Base-by-base conservation (phyloP, 164 flowering plant genomes). In the Sextonia rubra region DNA sequence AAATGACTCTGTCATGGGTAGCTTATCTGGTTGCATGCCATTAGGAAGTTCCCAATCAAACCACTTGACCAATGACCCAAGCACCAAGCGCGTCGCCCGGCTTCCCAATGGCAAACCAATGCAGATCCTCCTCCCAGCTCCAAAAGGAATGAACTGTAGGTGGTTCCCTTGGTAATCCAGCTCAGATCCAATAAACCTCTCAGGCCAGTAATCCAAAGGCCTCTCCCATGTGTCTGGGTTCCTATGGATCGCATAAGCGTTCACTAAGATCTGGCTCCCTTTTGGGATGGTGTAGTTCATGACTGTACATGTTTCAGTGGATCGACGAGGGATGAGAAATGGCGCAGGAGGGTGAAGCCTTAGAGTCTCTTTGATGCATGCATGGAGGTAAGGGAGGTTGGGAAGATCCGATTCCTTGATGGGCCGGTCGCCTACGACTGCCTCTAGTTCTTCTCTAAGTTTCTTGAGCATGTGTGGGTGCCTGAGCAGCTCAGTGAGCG, bases 161-260 rank as follows among this genome's bases (percentile, higher is more conserved):
- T 81, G 79, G 15, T 74, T 76, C 12, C 83, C 83, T 27, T 78
- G 72, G 69, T 63, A 81, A 61, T 81, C 82, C 72, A 78, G 48
- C 18, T 71, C 69, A 0, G 79, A 69, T 56, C 67, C 56, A 25
- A 81, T 5, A 29, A 81, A 78, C 60, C 84, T 32, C 70, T 81
- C 80, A 0, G 84, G 84, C 4, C 56, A 37, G 60, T 78, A 81
- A 14, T 17, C 24, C 29, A 77, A 29, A 8, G 84, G 76, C 30
- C 76, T 71, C 1, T 71, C 63, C 84, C 82, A 81, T 12, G 61
- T 58, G 27, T 62, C 69, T 1, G 82, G 78, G 56, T 81, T 80
- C 32, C 84, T 60, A 2, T 76, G 79, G 2, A 81, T 78, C 7
- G 80, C 78, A 65, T 77, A 81, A 0, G 71, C 72, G 26, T 81